These are phyloP conservation scores for Pelargonium fulgidum DNA, from an alignment of 441 rosid genomes.

Conservation along the genomic window DNA sequence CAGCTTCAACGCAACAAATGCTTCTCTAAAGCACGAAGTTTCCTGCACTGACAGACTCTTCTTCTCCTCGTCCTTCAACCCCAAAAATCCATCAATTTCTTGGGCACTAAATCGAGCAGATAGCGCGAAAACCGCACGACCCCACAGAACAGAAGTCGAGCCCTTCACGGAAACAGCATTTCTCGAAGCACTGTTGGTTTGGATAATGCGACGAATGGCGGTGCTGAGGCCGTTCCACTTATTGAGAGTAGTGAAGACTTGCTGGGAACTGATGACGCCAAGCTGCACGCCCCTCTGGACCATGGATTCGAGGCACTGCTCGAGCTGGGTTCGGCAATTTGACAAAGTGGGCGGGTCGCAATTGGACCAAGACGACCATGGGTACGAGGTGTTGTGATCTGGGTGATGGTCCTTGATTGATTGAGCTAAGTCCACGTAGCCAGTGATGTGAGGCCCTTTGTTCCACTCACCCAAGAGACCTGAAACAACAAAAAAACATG, in stretches of 20 bases:
- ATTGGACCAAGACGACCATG: slow-evolving; percentile 84
- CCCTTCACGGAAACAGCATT: slow-evolving; percentile 38
- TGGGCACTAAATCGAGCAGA: slow-evolving; percentile 62
- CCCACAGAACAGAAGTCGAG: slow-evolving; percentile 66
- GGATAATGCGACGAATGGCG: slow-evolving; percentile 50
- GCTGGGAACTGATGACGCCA: slow-evolving; percentile 67
- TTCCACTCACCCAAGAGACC: slow-evolving; percentile 83
- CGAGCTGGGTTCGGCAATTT: slow-evolving; percentile 66
- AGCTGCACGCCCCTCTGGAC: slow-evolving; percentile 57
- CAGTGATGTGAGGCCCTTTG: slow-evolving; percentile 73
- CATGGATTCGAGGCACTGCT: slow-evolving; percentile 82
- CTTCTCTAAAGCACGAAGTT: slow-evolving; percentile 71
- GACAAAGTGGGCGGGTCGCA: slow-evolving; percentile 56
- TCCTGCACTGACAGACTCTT: slow-evolving; percentile 56
- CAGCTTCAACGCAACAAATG: slow-evolving; percentile 60
- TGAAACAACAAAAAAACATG: slow-evolving; percentile 23
- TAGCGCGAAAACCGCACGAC: slow-evolving; percentile 55
- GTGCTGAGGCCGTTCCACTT: slow-evolving; percentile 75
- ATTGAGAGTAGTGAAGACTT: slow-evolving; percentile 64
- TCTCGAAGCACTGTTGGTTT: slow-evolving; percentile 24
- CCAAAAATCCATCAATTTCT: slow-evolving; percentile 64
- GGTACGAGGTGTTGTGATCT: slow-evolving; percentile 50
- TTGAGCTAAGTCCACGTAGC: slow-evolving; percentile 81
- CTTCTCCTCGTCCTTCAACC: slow-evolving; percentile 40
- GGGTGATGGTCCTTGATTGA: slow-evolving; percentile 76